Base-by-base conservation (phyloP, 139 green algal species). In the Coccomyxa sp. region DNA sequence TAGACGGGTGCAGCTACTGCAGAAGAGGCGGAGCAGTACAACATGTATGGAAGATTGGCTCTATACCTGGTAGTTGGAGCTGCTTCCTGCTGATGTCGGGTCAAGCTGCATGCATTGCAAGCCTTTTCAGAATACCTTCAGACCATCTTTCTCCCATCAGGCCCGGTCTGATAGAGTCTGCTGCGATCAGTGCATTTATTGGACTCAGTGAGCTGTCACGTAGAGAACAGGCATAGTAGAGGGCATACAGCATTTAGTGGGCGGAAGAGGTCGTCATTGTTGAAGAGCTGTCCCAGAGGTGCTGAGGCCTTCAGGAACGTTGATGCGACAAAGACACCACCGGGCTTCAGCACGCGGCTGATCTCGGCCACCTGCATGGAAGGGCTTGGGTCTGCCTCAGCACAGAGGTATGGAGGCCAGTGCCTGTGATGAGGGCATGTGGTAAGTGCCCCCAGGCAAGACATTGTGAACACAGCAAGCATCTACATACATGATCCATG, bases 321-420 rank as follows among this genome's bases (percentile, higher is more conserved):
- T 24, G 89, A 93, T 1, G 85, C 95, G 2, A 98, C 94, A 89
- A 98, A 98, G 38, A 97, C 86, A 37, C 95, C 95, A 4, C 95
- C 95, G 5, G 95, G 95, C n/a, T 85, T 81, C 82, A 99, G 81
- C 76, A 98, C 94, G 6, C 95, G 83, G 40, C 79, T 89, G 71
- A 99, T 97, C 85, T 99, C 95, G 16, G 92, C 93, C 68, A 98
- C 54, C 81, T 84, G 71, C n/a, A 81, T 34, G 12, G 34, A 34
- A 70, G 10, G 14, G 3, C 1, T 9, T 34, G 16, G 5, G 9
- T 39, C 22, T 1, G 40, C 73, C 10, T 39, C 2, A 39, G 36
- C 1, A 39, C 3, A 31, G 16, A 8, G 55, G 38, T 35, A 35
- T 39, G 7, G 33, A 8, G 27, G 22, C 64, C 18, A 12, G 33